Conservation (phyloP, 345 rosid genomes). For the Aquilaria yunnanensis region DNA sequence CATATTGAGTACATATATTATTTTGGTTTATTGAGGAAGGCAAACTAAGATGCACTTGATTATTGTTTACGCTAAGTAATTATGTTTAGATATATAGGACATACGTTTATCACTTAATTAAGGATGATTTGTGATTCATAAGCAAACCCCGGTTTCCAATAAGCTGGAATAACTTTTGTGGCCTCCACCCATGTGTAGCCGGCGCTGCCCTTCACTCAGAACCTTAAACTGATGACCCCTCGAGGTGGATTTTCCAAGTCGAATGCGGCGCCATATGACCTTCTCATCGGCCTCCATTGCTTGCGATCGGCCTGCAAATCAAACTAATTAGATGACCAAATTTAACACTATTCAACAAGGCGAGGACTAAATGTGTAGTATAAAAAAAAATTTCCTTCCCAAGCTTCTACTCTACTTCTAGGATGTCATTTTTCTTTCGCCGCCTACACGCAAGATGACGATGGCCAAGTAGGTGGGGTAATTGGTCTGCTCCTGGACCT, state of each 20-base stretch:
- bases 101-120: slow-evolving; percentile 13
- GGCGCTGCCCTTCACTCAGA: slow-evolving; percentile 39
- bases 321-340: neutral
- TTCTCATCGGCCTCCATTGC: slow-evolving; percentile 69
- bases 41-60: too few species aligned
- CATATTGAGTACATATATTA: too few species aligned
- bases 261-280: slow-evolving; percentile 64
- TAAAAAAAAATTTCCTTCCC: slow-evolving; percentile 41
- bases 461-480: slow-evolving; percentile 64
- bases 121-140: slow-evolving; percentile 56
- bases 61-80: too few species aligned
- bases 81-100: too few species aligned
- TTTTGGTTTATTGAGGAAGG: too few species aligned
- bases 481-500: slow-evolving; percentile 66
- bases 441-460: slow-evolving; percentile 41
- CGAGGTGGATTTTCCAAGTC: slow-evolving; percentile 56
- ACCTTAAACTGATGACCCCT: slow-evolving; percentile 42
- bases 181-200: slow-evolving; percentile 54
- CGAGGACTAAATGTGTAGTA: neutral
- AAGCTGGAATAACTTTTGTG: slow-evolving; percentile 38
- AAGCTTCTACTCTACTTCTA: slow-evolving; percentile 51
- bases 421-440: slow-evolving; percentile 40
- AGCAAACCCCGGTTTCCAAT: slow-evolving; percentile 63
- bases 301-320: slow-evolving; percentile 44
- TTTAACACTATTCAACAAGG: too few species aligned